Conservation (phyloP, 1,139 yeast species). For the Suhomyces yuchorum region DNA sequence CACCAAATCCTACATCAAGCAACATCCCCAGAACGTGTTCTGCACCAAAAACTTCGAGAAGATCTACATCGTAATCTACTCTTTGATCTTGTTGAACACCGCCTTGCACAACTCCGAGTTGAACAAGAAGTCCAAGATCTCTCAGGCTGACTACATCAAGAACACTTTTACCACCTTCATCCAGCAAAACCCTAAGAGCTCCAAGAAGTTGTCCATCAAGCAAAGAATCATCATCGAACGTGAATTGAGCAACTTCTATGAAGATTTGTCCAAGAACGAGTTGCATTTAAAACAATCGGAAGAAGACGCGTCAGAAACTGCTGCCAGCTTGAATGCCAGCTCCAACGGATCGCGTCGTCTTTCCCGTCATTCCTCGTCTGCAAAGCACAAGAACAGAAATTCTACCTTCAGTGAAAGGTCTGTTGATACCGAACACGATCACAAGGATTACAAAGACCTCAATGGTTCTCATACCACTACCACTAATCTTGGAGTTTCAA, state of each 20-base stretch:
- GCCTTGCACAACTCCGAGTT: conserved; percentile 59
- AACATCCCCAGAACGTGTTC: conserved; percentile 53
- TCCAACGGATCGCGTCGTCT: conserved; percentile 16
- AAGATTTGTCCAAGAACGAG: conserved; percentile 41
- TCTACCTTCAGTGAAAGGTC: conserved; percentile 14
- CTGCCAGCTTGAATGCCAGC: conserved; percentile 6
- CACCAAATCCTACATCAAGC: conserved; percentile 64
- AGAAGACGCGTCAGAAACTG: conserved; percentile 10
- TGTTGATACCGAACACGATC: conserved; percentile 7
- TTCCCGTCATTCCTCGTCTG: conserved; percentile 16
- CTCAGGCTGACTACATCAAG: conserved; percentile 53
- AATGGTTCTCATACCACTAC: conserved; percentile 11
- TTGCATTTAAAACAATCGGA: conserved; percentile 41
- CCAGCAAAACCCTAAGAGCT: conserved; percentile 36
- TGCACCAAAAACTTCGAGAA: conserved; percentile 57
- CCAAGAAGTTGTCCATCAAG: conserved; percentile 37
- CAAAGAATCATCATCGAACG: conserved; percentile 47
- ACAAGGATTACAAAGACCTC: conserved; percentile 11
- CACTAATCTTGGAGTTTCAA: conserved; percentile 8
- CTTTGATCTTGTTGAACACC: conserved; percentile 72
- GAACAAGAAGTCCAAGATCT: conserved; percentile 42
- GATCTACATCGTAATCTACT: conserved; percentile 72
- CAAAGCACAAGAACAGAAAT: conserved; percentile 12
- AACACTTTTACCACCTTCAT: conserved; percentile 53
- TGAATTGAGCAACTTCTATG: conserved; percentile 45